Base-by-base conservation (phyloP, 2,329 filamentous ascomycete genomes). In the Ophiostoma himal-ulmi region DNA sequence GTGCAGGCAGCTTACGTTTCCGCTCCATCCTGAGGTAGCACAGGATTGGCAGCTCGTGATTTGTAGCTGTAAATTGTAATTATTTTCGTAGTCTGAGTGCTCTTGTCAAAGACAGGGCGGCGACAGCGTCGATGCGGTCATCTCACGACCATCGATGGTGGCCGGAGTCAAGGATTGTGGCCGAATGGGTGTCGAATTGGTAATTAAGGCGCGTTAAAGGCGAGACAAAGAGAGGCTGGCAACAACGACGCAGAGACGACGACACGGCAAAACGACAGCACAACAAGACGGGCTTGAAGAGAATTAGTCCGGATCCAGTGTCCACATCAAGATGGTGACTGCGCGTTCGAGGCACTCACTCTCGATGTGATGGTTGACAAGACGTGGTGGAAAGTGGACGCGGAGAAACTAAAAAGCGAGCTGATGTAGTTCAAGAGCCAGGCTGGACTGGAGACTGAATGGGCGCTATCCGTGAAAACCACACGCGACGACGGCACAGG, bases 1-100 rank as follows among this genome's bases (percentile, higher is more conserved):
- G 84, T 60, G 88, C 83, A 30, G 88, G 87, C 72, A 89, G 80
- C 80, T 89, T 90, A 77, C 88, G 83, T 81, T 89, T 89, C 77
- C 82, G 85, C 80, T 90, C 88, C 87, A 89, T 89, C 67, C 10
- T 37, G 13, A 26, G 8, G 64, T 57, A 30, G 30, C 52, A 26
- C 52, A 26, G 52, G 52, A 7, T 26, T 41, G 10, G 52, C 10
- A 57, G 52, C 52, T 30, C 30, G 30, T 30, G 30, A 30, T 30
- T 30, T 57, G n/a, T 57, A 57, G 52, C 52, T 13, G 22, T 34
- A 13, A 5, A 30, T 64, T 34, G 30, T 30, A 52, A 1, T 54
- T 54, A 5, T 26, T 34, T 34, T 62, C 57, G 57, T 62, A 62
- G 57, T 62, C 57, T 62, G 26, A 62, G 57, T 62, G 68, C 67